Conservation (phyloP, 305 asterid species). For the Caryopteris hybrid region DNA sequence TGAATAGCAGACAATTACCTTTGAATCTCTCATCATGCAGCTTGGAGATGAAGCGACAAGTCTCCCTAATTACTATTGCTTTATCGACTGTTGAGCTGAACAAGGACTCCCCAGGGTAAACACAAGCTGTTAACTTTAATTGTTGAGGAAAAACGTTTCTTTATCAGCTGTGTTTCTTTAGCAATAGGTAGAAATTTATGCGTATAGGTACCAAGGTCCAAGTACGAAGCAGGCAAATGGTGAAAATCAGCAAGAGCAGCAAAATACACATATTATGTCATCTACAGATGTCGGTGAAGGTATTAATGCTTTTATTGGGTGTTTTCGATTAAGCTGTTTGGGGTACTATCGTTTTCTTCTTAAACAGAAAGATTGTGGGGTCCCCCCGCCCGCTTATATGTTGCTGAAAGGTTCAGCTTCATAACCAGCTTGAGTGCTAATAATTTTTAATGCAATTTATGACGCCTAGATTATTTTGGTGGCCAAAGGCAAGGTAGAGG, state of each 20-base stretch:
- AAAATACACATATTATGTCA: conserved; percentile 11
- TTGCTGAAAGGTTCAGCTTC: neutral
- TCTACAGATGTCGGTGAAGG: conserved; percentile 28
- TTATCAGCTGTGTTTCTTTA: neutral
- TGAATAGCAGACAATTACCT: neutral
- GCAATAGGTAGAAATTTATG: neutral
- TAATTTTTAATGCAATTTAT: neutral
- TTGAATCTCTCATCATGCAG: conserved; percentile 25
- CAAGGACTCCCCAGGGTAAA: conserved; percentile 51
- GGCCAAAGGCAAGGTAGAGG: conserved; percentile 22
- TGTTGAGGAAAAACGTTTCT: neutral
- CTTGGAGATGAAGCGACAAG: conserved; percentile 59
- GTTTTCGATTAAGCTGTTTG: neutral
- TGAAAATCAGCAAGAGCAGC: conserved; percentile 16
- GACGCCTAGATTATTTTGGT: conserved; percentile 9
- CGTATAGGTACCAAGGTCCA: conserved; percentile 34
- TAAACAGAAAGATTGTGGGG: too few relatives aligned
- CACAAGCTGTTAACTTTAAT: neutral
- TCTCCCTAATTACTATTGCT: conserved; percentile 45
- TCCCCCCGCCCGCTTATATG: neutral
- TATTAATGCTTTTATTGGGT: neutral
- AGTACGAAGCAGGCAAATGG: neutral
- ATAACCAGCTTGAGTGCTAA: neutral
- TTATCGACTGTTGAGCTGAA: conserved; percentile 43
- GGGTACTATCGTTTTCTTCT: neutral